These are phyloP conservation scores for Bryoerythrophyllum caledonicum DNA, from an alignment of 225 moss, liverwort and hornwort genomes.

Conservation along the genomic window DNA sequence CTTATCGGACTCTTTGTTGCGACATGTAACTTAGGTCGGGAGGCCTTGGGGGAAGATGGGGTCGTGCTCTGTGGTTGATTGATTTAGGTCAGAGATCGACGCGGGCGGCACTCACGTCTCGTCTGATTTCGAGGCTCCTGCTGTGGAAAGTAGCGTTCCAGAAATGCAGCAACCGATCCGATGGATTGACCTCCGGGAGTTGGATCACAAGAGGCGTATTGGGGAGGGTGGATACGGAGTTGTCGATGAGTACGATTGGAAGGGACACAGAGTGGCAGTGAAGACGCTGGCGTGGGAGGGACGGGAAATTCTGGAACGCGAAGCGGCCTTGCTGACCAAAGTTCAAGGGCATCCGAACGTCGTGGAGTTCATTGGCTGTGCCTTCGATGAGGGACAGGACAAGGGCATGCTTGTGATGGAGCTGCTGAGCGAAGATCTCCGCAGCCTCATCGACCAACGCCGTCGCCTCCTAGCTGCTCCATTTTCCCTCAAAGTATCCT, in stretches of 20 bases:
- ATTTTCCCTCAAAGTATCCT: constrained; percentile 8
- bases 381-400: constrained; percentile 8
- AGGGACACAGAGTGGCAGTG: constrained; percentile 31
- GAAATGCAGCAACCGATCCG: neutral
- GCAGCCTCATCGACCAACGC: constrained; percentile 11
- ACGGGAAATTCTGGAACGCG: constrained; percentile 6
- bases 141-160: too few species aligned
- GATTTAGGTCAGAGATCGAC: too few species aligned
- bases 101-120: too few species aligned
- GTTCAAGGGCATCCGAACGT: constrained; percentile 26
- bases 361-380: constrained; percentile 26
- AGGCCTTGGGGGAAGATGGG: too few species aligned
- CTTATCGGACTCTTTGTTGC: too few species aligned
- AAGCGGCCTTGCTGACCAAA: constrained; percentile 16
- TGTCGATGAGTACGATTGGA: constrained; percentile 29
- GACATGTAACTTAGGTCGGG: too few species aligned
- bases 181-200: constrained; percentile 13
- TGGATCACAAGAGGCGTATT: neutral
- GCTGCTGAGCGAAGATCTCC: constrained; percentile 21
- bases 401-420: constrained; percentile 38
- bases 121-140: too few species aligned
- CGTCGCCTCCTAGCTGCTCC: constrained; percentile 12
- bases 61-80: too few species aligned
- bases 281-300: constrained; percentile 20
- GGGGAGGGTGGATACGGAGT: constrained; percentile 31